These are phyloP conservation scores for Aspergillus cristatus DNA, from an alignment of 495 filamentous ascomycete genomes.

Conservation along the genomic window DNA sequence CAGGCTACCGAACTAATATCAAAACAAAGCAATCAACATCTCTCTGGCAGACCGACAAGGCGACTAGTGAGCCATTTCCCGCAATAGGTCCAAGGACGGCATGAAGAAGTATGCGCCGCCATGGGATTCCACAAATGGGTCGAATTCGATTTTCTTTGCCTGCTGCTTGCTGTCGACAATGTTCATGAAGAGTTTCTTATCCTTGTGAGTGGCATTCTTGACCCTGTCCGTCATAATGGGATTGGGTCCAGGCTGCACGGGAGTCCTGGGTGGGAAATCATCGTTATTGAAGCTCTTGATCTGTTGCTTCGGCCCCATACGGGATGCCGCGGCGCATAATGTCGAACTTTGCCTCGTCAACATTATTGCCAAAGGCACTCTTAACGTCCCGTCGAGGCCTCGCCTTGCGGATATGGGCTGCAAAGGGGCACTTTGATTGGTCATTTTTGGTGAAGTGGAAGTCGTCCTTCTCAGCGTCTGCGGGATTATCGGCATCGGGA, in stretches of 20 bases:
- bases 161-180: too few species aligned
- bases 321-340: conserved; percentile 34
- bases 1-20: too few species aligned
- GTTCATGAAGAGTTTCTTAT: too few species aligned
- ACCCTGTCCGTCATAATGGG: conserved; percentile 5
- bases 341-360: conserved; percentile 1
- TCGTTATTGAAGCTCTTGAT: conserved; percentile 6
- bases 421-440: conserved; percentile 28
- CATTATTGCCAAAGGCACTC: conserved; percentile 3
- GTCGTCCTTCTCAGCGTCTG: conserved; percentile 21
- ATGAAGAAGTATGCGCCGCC: too few species aligned
- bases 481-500: conserved; percentile 20
- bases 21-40: too few species aligned
- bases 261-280: too few species aligned
- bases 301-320: conserved; percentile 28
- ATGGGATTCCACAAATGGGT: too few species aligned
- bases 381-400: conserved; percentile 27
- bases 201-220: conserved; percentile 4
- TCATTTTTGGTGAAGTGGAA: conserved; percentile 13
- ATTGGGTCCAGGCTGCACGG: not conserved
- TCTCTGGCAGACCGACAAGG: too few species aligned
- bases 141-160: too few species aligned
- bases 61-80: too few species aligned
- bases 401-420: conserved; percentile 34
- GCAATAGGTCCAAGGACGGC: too few species aligned